These are phyloP conservation scores for Zelopaecilomyces penicillatus DNA, from an alignment of 2,329 filamentous ascomycete species.

Conservation along the genomic window DNA sequence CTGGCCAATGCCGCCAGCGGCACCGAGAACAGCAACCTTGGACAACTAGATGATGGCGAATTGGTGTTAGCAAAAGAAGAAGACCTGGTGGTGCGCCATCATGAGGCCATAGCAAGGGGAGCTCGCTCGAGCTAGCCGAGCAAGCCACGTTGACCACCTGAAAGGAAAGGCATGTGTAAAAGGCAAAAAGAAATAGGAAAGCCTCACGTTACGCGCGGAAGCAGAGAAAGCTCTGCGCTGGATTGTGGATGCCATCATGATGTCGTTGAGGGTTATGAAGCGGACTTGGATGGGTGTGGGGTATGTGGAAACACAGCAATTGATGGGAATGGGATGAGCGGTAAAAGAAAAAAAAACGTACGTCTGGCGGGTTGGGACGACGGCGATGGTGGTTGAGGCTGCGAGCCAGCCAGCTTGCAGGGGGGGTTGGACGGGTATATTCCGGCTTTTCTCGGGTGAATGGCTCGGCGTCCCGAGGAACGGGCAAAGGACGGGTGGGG, in stretches of 20 bases:
- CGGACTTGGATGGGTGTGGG: neutral
- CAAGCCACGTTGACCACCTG: neutral
- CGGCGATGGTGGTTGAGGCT: no score
- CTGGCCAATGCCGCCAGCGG: slow-evolving; percentile 95
- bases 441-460: no score
- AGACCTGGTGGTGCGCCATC: slow-evolving; percentile 3
- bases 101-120: neutral
- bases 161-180: neutral
- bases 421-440: no score
- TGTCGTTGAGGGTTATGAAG: slow-evolving; percentile 14
- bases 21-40: slow-evolving; percentile 96
- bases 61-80: slow-evolving; percentile 7
- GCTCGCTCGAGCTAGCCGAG: neutral
- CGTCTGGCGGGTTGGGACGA: no score
- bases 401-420: no score
- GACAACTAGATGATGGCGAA: slow-evolving; percentile 55
- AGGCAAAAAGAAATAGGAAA: slow-evolving; percentile 5
- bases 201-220: slow-evolving; percentile 65
- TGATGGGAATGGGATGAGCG: no score
- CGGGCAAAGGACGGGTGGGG: no score
- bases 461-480: no score
- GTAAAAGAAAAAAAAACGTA: no score
- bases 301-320: no score
- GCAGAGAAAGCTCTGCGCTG: slow-evolving; percentile 77
- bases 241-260: slow-evolving; percentile 66